phyloP scores from a whole-genome alignment of 2,329 filamentous ascomycete species.

The Nemania serpens region DNA sequence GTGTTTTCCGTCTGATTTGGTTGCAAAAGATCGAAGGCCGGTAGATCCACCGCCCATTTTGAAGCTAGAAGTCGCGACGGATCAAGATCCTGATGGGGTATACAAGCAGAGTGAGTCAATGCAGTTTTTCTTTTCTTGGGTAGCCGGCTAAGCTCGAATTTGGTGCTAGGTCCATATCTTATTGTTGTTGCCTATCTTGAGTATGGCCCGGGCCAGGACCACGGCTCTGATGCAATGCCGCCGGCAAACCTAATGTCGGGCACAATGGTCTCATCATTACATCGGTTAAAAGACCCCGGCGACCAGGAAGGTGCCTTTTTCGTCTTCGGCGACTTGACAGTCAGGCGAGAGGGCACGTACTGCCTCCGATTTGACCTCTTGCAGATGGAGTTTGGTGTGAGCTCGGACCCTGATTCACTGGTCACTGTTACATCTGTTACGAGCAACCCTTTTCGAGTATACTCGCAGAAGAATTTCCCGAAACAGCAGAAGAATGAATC shows the following conservation, averaged over 20 bases:
- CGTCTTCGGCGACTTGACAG: conserved; percentile 86
- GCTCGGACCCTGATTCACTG: conserved; percentile 29
- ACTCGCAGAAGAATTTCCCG: conserved; percentile 72
- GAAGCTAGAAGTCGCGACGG: conserved; percentile 62
- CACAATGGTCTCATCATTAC: conserved; percentile 78
- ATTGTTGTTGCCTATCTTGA: conserved; percentile 41
- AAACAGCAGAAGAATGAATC: conserved; percentile 71
- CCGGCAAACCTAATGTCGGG: conserved; percentile 64
- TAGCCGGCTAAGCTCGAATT: conserved; percentile 20
- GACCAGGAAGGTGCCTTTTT: conserved; percentile 85
- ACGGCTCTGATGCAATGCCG: conserved; percentile 45
- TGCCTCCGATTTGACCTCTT: conserved; percentile 78
- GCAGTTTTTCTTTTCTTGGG: neutral
- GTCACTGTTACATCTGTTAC: conserved; percentile 40
- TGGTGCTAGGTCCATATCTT: conserved; percentile 38
- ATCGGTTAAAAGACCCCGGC: conserved; percentile 77
- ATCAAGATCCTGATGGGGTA: conserved; percentile 52
- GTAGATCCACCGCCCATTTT: conserved; percentile 87
- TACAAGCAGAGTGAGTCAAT: conserved; percentile 61
- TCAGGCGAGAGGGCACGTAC: conserved; percentile 74
- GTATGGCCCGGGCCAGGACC: conserved; percentile 48
- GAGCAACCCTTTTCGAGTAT: conserved; percentile 67
- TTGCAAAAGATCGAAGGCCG: conserved; percentile 72
- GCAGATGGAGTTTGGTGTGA: conserved; percentile 59
- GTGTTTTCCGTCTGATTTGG: conserved; percentile 11